These are phyloP conservation scores for Umbilicaria muhlenbergii DNA, from an alignment of 495 filamentous ascomycete species.

Conservation along the genomic window DNA sequence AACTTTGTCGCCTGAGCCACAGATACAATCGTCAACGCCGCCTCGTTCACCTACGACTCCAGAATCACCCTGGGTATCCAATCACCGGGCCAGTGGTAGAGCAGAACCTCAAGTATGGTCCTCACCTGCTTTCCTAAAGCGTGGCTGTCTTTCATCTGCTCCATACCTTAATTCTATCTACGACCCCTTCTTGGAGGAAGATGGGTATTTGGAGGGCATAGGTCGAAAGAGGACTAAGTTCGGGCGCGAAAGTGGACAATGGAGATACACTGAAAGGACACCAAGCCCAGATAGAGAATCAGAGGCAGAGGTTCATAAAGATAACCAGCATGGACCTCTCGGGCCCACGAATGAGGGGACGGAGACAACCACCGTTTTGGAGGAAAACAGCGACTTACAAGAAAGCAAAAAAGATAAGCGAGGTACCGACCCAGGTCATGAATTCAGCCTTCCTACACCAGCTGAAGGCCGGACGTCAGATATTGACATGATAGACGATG, in stretches of 20 bases:
- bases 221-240: constrained; percentile 62
- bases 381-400: no score
- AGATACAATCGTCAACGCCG: background rate
- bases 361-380: no score
- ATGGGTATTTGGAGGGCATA: constrained; percentile 42
- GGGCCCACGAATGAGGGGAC: no score
- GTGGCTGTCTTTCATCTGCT: constrained; percentile 43
- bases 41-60: constrained; percentile 1
- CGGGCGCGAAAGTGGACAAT: constrained; percentile 46
- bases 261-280: constrained; percentile 54
- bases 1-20: constrained; percentile 10
- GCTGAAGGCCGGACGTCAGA: no score
- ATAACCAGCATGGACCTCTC: background rate
- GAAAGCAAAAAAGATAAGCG: no score
- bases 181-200: constrained; percentile 59
- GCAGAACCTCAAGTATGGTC: constrained; percentile 31
- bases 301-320: constrained; percentile 20
- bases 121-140: constrained; percentile 65
- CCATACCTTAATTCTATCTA: constrained; percentile 39
- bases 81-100: background rate
- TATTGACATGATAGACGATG: no score
- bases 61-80: background rate
- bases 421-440: no score
- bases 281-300: constrained; percentile 45
- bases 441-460: no score